Percentiles rank a stretch among this genome's conserved stretches.
Conservation (phyloP, 2,329 filamentous ascomycete species). For the Cryphonectria naterciae region DNA sequence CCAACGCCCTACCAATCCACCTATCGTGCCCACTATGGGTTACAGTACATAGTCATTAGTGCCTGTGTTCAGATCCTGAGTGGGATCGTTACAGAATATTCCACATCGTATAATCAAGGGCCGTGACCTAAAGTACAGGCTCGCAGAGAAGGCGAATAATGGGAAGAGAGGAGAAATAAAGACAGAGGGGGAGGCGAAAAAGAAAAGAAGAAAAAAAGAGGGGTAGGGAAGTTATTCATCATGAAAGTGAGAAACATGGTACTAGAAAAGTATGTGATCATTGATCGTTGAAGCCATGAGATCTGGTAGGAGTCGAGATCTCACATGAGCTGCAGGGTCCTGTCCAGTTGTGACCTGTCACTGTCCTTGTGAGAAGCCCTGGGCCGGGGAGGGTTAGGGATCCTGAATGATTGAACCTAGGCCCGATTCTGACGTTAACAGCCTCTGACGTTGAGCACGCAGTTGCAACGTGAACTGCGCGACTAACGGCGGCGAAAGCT, state of each 20-base stretch:
- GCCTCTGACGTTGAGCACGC: not conserved
- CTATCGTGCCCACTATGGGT: not conserved
- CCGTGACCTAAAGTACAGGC: too few relatives aligned
- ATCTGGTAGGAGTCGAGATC: not conserved
- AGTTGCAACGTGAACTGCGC: not conserved
- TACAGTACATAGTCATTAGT: not conserved
- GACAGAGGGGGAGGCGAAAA: too few relatives aligned
- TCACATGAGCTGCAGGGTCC: not conserved
- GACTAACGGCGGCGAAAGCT: not conserved
- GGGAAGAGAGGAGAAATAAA: not conserved
- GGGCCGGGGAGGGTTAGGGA: not conserved
- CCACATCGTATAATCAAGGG: not conserved
- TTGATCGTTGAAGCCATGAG: not conserved
- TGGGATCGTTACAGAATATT: not conserved
- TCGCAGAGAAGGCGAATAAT: too few relatives aligned
- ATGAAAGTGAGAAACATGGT: too few relatives aligned
- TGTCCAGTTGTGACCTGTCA: not conserved
- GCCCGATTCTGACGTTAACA: not conserved
- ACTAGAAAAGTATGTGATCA: not conserved
- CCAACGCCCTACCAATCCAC: not conserved
- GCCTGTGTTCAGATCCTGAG: not conserved
- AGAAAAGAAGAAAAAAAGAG: too few relatives aligned
- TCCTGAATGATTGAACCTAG: not conserved
- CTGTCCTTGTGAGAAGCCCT: not conserved
- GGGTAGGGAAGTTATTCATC: too few relatives aligned